Percentiles rank a stretch among this genome's conserved stretches.
phyloP scores from a whole-genome alignment of 495 filamentous ascomycete species.

The Annulohypoxylon maeteangense region DNA sequence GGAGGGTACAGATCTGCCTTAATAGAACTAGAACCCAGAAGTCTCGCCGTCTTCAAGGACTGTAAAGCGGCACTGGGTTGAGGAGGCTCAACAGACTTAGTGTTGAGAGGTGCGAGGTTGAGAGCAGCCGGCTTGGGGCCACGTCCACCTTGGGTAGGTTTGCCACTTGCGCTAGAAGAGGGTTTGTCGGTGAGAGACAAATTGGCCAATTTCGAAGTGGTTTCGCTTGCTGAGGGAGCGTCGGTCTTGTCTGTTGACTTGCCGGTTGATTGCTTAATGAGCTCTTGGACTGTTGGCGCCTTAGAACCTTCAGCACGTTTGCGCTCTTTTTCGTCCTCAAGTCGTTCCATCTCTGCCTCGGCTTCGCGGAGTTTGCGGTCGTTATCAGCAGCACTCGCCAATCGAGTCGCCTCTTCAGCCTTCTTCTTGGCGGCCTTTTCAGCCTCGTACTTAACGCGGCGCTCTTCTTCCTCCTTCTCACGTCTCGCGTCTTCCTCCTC shows the following conservation, averaged over 20 bases:
- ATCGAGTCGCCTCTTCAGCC: conserved; percentile 62
- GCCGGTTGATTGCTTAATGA: conserved; percentile 44
- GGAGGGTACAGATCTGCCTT: conserved; percentile 79
- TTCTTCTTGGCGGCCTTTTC: conserved; percentile 71
- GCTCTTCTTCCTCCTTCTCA: conserved; percentile 62
- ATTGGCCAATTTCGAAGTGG: conserved; percentile 57
- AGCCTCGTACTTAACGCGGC: conserved; percentile 60
- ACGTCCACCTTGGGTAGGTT: conserved; percentile 64
- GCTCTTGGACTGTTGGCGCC: conserved; percentile 48
- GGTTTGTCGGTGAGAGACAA: conserved; percentile 58
- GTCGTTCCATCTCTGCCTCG: conserved; percentile 65
- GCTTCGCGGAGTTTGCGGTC: conserved; percentile 67
- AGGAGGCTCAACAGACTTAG: conserved; percentile 82
- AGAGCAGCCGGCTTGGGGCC: conserved; percentile 79
- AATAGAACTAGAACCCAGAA: conserved; percentile 66
- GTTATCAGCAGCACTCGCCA: conserved; percentile 58
- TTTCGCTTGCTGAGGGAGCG: conserved; percentile 47
- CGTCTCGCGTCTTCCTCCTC: conserved; percentile 64
- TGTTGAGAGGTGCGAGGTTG: conserved; percentile 79
- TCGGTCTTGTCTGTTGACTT: conserved; percentile 44
- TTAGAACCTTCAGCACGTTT: conserved; percentile 51
- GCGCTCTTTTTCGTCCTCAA: conserved; percentile 66
- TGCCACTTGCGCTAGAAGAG: conserved; percentile 64
- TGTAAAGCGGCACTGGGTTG: conserved; percentile 93
- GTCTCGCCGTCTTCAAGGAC: conserved; percentile 86